Percentiles rank a stretch among this genome's conserved stretches.
phyloP scores from a whole-genome alignment of 2,329 filamentous ascomycete species.

The Hymenotorrendiella dingleyae region DNA sequence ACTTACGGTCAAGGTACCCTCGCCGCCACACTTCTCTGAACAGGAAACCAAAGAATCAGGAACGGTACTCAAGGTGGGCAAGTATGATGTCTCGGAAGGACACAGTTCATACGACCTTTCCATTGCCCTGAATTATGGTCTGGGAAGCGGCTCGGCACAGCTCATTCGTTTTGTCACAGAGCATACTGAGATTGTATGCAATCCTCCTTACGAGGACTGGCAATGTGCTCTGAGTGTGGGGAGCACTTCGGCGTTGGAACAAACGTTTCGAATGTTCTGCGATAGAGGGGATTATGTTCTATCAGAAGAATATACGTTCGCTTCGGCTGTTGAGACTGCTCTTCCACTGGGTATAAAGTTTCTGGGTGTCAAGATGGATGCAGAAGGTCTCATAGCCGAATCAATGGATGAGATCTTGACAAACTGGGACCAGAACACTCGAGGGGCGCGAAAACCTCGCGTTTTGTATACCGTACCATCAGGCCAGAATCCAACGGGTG shows the following conservation, averaged over 20 bases:
- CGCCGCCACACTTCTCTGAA: conserved; percentile 64
- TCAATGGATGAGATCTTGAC: conserved; percentile 56
- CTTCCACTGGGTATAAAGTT: conserved; percentile 56
- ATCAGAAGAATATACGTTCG: conserved; percentile 88
- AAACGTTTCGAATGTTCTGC: conserved; percentile 76
- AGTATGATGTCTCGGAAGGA: conserved; percentile 70
- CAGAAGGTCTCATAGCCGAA: conserved; percentile 56
- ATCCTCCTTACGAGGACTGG: conserved; percentile 89
- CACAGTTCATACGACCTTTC: conserved; percentile 62
- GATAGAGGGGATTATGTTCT: conserved; percentile 70
- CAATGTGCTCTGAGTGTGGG: conserved; percentile 75
- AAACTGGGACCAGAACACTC: conserved; percentile 55
- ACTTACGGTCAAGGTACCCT: conserved; percentile 68
- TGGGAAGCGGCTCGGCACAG: conserved; percentile 79
- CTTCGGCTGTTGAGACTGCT: conserved; percentile 61
- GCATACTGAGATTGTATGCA: conserved; percentile 86
- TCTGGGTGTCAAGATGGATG: conserved; percentile 58
- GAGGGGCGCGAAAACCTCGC: conserved; percentile 57
- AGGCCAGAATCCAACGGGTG: conserved; percentile 71
- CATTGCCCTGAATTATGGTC: conserved; percentile 88
- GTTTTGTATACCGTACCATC: conserved; percentile 67
- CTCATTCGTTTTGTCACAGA: conserved; percentile 87
- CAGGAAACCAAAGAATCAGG: conserved; percentile 57
- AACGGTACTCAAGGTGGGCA: conserved; percentile 61
- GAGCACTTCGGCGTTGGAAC: conserved; percentile 80